These are phyloP conservation scores for Cokeromyces recurvatus DNA, from an alignment of 371 early-diverging fungal species.

Conservation along the genomic window DNA sequence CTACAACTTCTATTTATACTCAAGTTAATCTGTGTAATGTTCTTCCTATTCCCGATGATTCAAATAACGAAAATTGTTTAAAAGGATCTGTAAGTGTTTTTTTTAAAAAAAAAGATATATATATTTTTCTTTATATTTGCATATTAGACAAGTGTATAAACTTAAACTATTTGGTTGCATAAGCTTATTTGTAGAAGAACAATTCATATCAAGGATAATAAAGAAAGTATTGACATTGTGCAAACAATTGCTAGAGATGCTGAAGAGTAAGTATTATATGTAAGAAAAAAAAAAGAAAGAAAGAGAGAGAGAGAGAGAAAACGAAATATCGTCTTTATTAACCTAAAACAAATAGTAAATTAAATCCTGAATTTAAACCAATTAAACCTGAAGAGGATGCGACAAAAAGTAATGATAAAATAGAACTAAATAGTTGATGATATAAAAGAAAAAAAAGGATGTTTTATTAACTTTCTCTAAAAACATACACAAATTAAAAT, in stretches of 20 bases:
- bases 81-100: constrained; percentile 25
- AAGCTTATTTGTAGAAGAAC: constrained; percentile 24
- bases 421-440: not conserved
- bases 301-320: too few relatives aligned
- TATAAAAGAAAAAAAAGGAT: not conserved
- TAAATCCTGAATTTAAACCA: constrained; percentile 14
- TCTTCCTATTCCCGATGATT: constrained; percentile 17
- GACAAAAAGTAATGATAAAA: constrained; percentile 21
- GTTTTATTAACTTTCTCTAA: not conserved
- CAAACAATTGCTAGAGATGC: constrained; percentile 23
- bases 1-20: constrained; percentile 3
- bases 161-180: not conserved
- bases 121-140: too few relatives aligned
- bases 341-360: not conserved
- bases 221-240: constrained; percentile 5
- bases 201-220: constrained; percentile 5
- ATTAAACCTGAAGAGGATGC: constrained; percentile 15
- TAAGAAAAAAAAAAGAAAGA: too few relatives aligned
- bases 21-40: constrained; percentile 25
- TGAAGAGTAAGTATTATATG: constrained; percentile 12
- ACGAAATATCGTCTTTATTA: too few relatives aligned
- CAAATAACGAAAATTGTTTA: constrained; percentile 14
- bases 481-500: too few relatives aligned
- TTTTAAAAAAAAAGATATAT: not conserved
- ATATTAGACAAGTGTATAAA: too few relatives aligned